Conservation (phyloP, 495 filamentous ascomycete species). For the Endocarpon pusillum region DNA sequence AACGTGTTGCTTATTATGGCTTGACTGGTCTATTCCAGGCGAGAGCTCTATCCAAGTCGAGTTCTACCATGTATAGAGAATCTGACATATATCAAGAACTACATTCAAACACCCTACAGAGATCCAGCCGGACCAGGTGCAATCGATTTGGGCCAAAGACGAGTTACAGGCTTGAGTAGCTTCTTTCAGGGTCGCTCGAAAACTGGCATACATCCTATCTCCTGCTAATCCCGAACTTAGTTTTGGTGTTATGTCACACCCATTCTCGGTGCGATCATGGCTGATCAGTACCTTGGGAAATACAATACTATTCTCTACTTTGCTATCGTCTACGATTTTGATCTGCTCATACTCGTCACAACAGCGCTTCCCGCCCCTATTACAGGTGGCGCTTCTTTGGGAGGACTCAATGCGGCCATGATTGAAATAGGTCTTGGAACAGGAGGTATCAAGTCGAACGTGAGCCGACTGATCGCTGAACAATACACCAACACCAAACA, state of each 20-base stretch:
- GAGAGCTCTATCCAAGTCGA: too few relatives aligned
- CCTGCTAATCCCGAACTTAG: conserved; percentile 17
- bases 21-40: conserved; percentile 27
- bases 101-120: conserved; percentile 32
- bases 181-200: conserved; percentile 36
- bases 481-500: conserved; percentile 52
- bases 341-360: conserved; percentile 31
- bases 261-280: conserved; percentile 39
- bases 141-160: conserved; percentile 33
- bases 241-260: conserved; percentile 44
- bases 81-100: too few relatives aligned
- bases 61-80: too few relatives aligned
- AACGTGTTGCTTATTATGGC: conserved; percentile 55
- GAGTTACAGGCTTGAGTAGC: conserved; percentile 39
- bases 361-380: conserved; percentile 30
- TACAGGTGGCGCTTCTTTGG: conserved; percentile 28
- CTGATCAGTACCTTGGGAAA: conserved; percentile 49
- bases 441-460: conserved; percentile 65
- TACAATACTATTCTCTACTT: conserved; percentile 52
- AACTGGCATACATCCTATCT: too few relatives aligned
- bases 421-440: conserved; percentile 32
- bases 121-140: conserved; percentile 34
- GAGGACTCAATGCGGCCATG: conserved; percentile 31
- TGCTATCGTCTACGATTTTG: conserved; percentile 29
- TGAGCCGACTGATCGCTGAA: conserved; percentile 40